Percentiles rank a stretch among this genome's conserved stretches.
These are phyloP conservation scores for Maudiozyma bulderi DNA, from an alignment of 805 yeast genomes.

Conservation along the genomic window DNA sequence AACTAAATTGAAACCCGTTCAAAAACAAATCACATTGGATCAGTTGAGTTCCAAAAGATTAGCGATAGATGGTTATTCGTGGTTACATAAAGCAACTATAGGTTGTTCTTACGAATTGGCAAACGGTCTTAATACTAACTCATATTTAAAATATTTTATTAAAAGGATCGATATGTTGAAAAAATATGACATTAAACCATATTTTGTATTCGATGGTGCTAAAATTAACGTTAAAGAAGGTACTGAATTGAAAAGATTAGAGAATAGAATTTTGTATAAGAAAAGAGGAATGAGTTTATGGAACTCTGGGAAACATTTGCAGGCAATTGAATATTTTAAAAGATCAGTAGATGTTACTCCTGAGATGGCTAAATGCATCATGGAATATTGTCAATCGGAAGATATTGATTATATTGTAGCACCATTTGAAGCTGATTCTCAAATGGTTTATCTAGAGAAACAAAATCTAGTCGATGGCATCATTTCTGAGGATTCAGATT, in stretches of 20 bases:
- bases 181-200: constrained; percentile 60
- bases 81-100: constrained; percentile 82
- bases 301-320: constrained; percentile 39
- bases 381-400: constrained; percentile 52
- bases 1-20: constrained; percentile 64
- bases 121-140: constrained; percentile 51
- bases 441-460: constrained; percentile 79
- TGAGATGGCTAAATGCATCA: constrained; percentile 75
- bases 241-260: constrained; percentile 56
- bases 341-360: constrained; percentile 80
- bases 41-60: constrained; percentile 57
- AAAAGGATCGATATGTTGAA: constrained; percentile 55
- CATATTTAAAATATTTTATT: constrained; percentile 57
- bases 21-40: constrained; percentile 44
- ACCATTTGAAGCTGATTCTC: constrained; percentile 96
- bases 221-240: constrained; percentile 62
- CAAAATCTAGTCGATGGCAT: constrained; percentile 70
- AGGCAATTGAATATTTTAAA: constrained; percentile 57
- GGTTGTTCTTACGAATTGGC: constrained; percentile 77
- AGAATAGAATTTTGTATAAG: constrained; percentile 46
- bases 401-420: constrained; percentile 73
- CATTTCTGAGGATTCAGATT: constrained; percentile 86
- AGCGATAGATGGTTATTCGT: constrained; percentile 89
- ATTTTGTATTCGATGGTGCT: constrained; percentile 88
- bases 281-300: constrained; percentile 42